These are phyloP conservation scores for Capsella rubella DNA, from an alignment of 441 rosid genomes.

Conservation along the genomic window DNA sequence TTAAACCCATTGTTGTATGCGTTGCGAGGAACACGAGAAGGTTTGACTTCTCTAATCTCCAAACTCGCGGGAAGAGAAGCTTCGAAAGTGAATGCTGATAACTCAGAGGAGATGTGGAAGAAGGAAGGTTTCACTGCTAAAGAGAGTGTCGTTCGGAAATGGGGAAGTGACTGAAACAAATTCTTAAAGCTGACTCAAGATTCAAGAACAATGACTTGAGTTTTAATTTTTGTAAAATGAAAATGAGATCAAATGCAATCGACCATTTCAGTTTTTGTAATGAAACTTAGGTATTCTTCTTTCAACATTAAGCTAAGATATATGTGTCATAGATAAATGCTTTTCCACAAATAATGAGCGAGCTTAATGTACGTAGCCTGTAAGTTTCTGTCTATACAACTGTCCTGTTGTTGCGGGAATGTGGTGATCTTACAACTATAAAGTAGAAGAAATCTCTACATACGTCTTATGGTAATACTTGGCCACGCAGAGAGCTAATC, in stretches of 20 bases:
- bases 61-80: conserved; percentile 51
- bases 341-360: not conserved
- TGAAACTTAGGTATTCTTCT: conserved; percentile 6
- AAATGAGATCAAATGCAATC: not conserved
- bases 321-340: not conserved
- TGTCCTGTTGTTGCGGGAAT: not conserved
- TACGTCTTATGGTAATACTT: not conserved
- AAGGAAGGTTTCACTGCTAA: conserved; percentile 63
- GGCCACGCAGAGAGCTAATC: conserved; percentile 43
- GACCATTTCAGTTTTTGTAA: conserved; percentile 12
- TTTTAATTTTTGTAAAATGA: not conserved
- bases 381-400: conserved; percentile 16
- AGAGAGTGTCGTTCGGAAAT: conserved; percentile 76
- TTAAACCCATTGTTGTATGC: conserved; percentile 74
- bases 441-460: conserved; percentile 2
- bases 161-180: conserved; percentile 71
- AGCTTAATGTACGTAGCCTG: not conserved
- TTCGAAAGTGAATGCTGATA: conserved; percentile 36
- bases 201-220: not conserved
- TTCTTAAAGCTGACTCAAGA: not conserved
- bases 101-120: conserved; percentile 44
- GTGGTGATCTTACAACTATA: not conserved
- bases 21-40: conserved; percentile 70
- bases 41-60: conserved; percentile 57
- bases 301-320: not conserved